phyloP scores from a whole-genome alignment of 1,139 yeast genomes.

The Kodamaea arcana region DNA sequence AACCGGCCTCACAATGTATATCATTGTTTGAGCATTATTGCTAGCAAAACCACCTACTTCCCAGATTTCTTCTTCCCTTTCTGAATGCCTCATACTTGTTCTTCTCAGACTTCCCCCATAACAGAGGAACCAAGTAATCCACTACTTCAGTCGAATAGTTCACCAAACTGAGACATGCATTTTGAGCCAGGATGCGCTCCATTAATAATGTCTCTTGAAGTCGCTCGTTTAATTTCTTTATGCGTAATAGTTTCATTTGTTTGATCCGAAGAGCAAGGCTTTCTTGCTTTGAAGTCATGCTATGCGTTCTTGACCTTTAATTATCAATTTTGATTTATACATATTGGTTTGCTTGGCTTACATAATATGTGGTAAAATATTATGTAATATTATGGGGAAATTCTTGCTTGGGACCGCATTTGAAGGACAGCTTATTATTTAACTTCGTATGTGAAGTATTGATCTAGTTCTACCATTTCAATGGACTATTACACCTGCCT shows the following conservation, averaged over 20 bases:
- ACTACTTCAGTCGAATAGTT: conserved; percentile 45
- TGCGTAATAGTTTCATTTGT: conserved; percentile 56
- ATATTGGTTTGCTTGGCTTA: no score
- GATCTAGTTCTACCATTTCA: no score
- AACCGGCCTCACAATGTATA: no score
- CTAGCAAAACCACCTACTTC: neutral
- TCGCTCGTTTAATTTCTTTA: conserved; percentile 55
- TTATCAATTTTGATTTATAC: no score
- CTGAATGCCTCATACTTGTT: conserved; percentile 41
- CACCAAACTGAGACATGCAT: conserved; percentile 51
- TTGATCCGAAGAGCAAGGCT: conserved; percentile 30
- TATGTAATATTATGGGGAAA: no score
- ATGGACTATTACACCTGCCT: no score
- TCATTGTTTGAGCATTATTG: no score
- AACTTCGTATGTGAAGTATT: no score
- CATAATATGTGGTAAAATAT: neutral
- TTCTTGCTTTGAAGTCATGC: conserved; percentile 9
- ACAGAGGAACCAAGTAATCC: conserved; percentile 50
- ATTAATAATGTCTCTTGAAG: conserved; percentile 50
- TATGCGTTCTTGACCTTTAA: no score
- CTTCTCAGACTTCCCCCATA: conserved; percentile 48
- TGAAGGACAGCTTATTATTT: no score
- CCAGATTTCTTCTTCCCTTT: neutral
- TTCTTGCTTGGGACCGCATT: no score
- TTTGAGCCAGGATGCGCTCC: conserved; percentile 66